Evolutionary conservation across 441 rosid genomes (phyloP).

Genomic region (Pelargonium myrrhifolium): DNA sequence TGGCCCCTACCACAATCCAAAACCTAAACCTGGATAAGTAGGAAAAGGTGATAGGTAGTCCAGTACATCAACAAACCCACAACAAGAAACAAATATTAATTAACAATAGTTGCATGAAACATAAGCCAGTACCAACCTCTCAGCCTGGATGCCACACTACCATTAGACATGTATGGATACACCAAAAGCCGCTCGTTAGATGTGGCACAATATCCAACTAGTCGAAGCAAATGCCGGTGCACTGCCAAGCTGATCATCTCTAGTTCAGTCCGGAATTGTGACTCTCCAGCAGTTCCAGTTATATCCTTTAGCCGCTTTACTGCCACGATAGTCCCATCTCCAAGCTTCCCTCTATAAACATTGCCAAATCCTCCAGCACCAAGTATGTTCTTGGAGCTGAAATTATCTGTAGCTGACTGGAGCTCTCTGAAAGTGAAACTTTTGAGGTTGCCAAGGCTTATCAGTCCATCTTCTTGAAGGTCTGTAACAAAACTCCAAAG

Average conservation of each 20-base stretch:
- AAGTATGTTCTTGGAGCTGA: slow-evolving; percentile 66
- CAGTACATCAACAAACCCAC: too few relatives aligned
- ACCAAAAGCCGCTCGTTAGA: slow-evolving; percentile 75
- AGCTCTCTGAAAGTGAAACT: slow-evolving; percentile 76
- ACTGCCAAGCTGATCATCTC: slow-evolving; percentile 98
- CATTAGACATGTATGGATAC: slow-evolving; percentile 90
- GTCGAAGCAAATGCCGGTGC: slow-evolving; percentile 76
- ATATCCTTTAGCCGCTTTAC: slow-evolving; percentile 89
- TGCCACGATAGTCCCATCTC: slow-evolving; percentile 70
- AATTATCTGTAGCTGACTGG: slow-evolving; percentile 65
- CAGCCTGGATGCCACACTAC: slow-evolving; percentile 86
- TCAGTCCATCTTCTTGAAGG: slow-evolving; percentile 54
- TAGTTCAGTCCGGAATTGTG: slow-evolving; percentile 90
- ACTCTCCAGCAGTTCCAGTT: slow-evolving; percentile 78
- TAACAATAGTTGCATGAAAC: background rate
- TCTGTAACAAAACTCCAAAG: slow-evolving; percentile 28
- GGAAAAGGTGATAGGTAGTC: too few relatives aligned
- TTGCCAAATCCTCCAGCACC: slow-evolving; percentile 93
- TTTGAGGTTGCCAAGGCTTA: slow-evolving; percentile 64
- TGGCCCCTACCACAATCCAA: background rate
- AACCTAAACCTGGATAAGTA: background rate
- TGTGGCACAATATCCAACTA: slow-evolving; percentile 76
- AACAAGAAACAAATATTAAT: background rate
- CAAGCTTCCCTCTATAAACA: slow-evolving; percentile 78
- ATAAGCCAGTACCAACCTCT: slow-evolving; percentile 38